phyloP scores from a whole-genome alignment of 306 rosid genomes.

The Acmispon strigosus region DNA sequence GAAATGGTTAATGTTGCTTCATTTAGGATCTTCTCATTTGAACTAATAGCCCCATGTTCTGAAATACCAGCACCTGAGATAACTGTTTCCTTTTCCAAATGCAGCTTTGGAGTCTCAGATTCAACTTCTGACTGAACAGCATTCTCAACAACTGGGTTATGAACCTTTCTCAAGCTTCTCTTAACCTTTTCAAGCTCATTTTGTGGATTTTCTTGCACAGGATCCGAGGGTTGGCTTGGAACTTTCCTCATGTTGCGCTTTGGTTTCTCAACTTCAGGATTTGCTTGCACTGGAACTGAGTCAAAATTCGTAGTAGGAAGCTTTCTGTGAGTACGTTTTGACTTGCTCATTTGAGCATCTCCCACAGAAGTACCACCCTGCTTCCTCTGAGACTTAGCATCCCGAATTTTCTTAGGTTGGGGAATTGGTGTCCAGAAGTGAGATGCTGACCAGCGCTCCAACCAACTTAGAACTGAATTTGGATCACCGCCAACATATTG shows the following conservation, averaged over 20 bases:
- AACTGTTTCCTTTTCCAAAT: constrained; percentile 45
- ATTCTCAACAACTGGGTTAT: constrained; percentile 70
- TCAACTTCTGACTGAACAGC: constrained; percentile 50
- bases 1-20: constrained; percentile 30
- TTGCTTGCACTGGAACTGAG: constrained; percentile 37
- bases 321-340: constrained; percentile 67
- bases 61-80: constrained; percentile 31
- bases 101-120: constrained; percentile 42
- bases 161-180: constrained; percentile 88
- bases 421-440: constrained; percentile 78
- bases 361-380: constrained; percentile 37
- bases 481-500: constrained; percentile 70
- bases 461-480: constrained; percentile 79
- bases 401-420: constrained; percentile 66
- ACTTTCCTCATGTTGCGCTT: constrained; percentile 59
- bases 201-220: constrained; percentile 78
- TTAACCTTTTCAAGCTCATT: constrained; percentile 91
- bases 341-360: constrained; percentile 63
- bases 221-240: constrained; percentile 55
- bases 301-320: constrained; percentile 50
- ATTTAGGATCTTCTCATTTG: constrained; percentile 46
- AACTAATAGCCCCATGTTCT: constrained; percentile 28
- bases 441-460: constrained; percentile 79
- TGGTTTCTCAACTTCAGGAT: constrained; percentile 82
- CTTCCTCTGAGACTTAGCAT: constrained; percentile 58